Conservation (phyloP, 2,329 filamentous ascomycete genomes). For the Gliomastix tumulicola region DNA sequence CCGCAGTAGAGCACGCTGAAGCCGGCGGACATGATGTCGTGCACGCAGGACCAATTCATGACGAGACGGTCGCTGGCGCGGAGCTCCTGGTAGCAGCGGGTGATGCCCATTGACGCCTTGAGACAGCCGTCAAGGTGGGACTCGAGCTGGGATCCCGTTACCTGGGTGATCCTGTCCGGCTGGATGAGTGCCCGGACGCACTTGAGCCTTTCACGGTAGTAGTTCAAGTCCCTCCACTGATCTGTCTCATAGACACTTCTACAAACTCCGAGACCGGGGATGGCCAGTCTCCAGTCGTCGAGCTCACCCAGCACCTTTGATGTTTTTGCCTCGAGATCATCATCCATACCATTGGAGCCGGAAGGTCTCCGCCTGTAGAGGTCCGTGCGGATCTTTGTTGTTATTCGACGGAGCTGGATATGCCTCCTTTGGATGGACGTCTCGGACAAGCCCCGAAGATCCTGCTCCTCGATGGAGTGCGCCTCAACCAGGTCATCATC, state of each 20-base stretch:
- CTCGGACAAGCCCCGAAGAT: background rate
- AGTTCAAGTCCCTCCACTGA: background rate
- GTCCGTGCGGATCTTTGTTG: background rate
- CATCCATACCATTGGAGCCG: background rate
- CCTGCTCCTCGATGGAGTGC: background rate
- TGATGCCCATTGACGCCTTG: background rate
- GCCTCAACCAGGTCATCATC: background rate
- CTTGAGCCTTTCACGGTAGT: background rate
- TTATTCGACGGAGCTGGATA: background rate
- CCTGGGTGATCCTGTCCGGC: no score
- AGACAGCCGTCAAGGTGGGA: background rate
- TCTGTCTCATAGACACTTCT: background rate
- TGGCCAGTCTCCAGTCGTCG: background rate
- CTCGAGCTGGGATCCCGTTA: no score
- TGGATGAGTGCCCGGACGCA: background rate
- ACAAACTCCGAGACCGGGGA: background rate
- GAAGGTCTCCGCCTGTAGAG: no score
- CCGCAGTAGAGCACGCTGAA: background rate
- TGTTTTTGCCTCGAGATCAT: background rate
- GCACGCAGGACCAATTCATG: background rate
- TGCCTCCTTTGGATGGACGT: background rate
- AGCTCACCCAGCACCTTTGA: background rate
- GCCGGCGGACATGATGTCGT: background rate
- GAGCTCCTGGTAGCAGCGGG: background rate
- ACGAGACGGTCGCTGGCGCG: background rate